phyloP scores from a whole-genome alignment of 2,329 filamentous ascomycete species.

The Teratosphaeria epicoccoides region DNA sequence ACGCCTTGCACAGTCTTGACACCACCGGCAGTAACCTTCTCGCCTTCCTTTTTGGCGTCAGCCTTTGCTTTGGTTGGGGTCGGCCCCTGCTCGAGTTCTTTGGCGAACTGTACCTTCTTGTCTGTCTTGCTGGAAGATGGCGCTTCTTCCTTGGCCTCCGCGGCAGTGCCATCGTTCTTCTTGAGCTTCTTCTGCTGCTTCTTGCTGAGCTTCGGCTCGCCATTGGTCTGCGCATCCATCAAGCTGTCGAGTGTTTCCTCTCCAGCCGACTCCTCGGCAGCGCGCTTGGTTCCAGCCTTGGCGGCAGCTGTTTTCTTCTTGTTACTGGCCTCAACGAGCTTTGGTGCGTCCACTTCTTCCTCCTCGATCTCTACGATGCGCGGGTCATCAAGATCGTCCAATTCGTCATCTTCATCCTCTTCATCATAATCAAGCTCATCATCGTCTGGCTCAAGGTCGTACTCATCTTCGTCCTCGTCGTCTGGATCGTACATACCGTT shows the following conservation, averaged over 20 bases:
- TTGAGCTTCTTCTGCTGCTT: constrained; percentile 97
- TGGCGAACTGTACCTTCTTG: constrained; percentile 98
- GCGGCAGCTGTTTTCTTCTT: constrained; percentile 60
- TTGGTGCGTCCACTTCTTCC: constrained; percentile 60
- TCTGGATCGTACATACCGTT: constrained; percentile 53
- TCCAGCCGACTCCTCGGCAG: constrained; percentile 59
- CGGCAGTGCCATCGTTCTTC: constrained; percentile 93
- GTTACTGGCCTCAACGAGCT: constrained; percentile 43
- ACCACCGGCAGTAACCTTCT: constrained; percentile 43
- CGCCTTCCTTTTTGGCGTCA: constrained; percentile 28
- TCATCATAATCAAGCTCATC: constrained; percentile 40
- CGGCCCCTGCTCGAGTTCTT: constrained; percentile 95
- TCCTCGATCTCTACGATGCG: constrained; percentile 78
- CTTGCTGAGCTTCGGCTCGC: constrained; percentile 74
- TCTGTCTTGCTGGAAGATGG: constrained; percentile 47
- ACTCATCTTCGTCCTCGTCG: constrained; percentile 47
- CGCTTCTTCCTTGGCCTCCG: constrained; percentile 43
- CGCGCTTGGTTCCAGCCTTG: constrained; percentile 66
- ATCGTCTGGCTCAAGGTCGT: constrained; percentile 63
- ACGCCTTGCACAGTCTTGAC: constrained; percentile 79
- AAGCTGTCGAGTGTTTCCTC: constrained; percentile 63
- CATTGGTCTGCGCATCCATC: constrained; percentile 61
- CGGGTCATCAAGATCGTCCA: constrained; percentile 59
- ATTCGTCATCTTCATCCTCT: constrained; percentile 31
- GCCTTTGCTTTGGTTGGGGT: constrained; percentile 52